Base-by-base conservation (phyloP, 176 grass and related monocot species). In the Musa beccarii region DNA sequence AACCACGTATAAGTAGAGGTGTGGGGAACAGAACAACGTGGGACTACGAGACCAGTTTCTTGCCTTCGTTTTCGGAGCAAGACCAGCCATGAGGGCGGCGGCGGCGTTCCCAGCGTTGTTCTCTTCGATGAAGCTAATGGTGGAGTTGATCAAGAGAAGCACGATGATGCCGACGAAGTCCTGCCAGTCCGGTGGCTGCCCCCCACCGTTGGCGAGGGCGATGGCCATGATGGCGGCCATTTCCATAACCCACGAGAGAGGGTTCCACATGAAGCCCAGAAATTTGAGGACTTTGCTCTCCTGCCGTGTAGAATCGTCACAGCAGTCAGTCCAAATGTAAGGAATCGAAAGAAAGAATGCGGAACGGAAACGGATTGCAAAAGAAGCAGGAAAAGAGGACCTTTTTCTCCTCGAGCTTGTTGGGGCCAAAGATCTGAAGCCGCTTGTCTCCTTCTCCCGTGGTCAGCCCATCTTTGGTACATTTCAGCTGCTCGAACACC, bases 171-270 rank as follows among this genome's bases (percentile, higher is more conserved):
- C 96, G 1, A 99, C 59, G 76, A 99, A 99, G 81, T 99, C 96
- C 75, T 99, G 91, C 96, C 96, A 99, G 86, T 99, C 96, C 10
- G 91, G 96, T 15, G 96, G 88, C 80, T 83, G 51, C 12, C 83
- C 80, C 17, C 26, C 81, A 3, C 90, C 96, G 34, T 99, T 99
- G n/a, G 91, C 96, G 0, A 95, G 73, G 0, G 21, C 89, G 57
- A 99, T 99, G 49, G 96, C 96, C 83, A 99, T 99, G 26, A 99
- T 21, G 26, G 96, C 96, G 2, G 95, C 90, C 14, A 76, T 62
- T 65, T 99, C 96, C 96, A 99, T 99, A 19, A 99, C 96, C 96
- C 96, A 99, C n/a, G 96, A 99, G 1, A 99, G 76, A 0, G 96
- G 96, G 70, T 99, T 99, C 96, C 96, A 99, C 96, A 99, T 99